Evolutionary conservation across 306 rosid species (phyloP).

Genomic region (Lathyrus oleraceus): DNA sequence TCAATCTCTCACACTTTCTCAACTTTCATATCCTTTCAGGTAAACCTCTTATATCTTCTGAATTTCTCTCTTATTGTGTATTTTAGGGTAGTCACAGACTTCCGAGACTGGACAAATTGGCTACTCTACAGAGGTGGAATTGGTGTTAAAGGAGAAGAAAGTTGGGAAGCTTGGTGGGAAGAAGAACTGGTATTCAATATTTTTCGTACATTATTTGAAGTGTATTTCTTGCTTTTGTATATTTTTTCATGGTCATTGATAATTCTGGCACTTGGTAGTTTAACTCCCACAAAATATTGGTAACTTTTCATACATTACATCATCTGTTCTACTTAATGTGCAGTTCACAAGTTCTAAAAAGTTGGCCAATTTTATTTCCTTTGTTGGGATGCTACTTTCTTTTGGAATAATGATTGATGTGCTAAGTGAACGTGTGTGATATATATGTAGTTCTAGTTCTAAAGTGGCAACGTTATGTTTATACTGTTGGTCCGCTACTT

Average conservation of each 20-base stretch:
- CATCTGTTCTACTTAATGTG: background rate
- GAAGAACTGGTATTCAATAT: slow-evolving; percentile 79
- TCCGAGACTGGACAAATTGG: slow-evolving; percentile 98
- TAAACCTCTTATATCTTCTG: slow-evolving; percentile 19
- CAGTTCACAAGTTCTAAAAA: background rate
- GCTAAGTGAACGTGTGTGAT: background rate
- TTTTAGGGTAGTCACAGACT: slow-evolving; percentile 81
- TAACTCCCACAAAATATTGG: slow-evolving; percentile 1
- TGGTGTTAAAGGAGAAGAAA: slow-evolving; percentile 97
- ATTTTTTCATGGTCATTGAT: background rate
- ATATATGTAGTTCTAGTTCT: background rate
- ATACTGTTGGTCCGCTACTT: background rate
- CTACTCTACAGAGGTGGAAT: slow-evolving; percentile 91
- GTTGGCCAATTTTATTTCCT: background rate
- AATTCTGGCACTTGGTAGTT: slow-evolving; percentile 7
- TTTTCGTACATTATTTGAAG: slow-evolving; percentile 9
- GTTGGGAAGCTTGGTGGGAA: slow-evolving; percentile 99
- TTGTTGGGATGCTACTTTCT: background rate
- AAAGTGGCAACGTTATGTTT: background rate
- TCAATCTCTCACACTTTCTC: background rate
- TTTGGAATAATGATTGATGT: slow-evolving; percentile 1
- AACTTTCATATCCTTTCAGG: slow-evolving; percentile 1
- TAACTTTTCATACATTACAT: background rate
- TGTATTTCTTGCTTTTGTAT: slow-evolving; percentile 4
- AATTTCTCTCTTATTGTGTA: slow-evolving; percentile 28